Evolutionary conservation across 257 asterid genomes (phyloP), one percentile per base, ranked within the genome.

Genomic region (Lantana camara): DNA sequence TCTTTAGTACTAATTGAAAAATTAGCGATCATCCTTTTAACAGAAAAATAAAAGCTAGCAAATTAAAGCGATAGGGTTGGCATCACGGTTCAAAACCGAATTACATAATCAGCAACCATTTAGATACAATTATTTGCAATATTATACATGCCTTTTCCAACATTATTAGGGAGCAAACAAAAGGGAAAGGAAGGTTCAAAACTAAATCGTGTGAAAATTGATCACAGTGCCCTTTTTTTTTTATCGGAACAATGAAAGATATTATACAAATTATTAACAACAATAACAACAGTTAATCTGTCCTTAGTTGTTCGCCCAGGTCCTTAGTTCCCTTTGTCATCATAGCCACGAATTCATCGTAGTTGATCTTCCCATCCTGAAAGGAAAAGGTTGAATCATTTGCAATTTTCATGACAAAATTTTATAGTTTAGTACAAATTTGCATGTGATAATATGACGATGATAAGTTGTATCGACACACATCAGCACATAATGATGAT

Each of bases 311-410:
- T 61, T 64, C 77, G 7, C 66, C 73, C 49, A 68, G 64, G 12
- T 78, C 87, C 48, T 68, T 62, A 3, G 85, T 82, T 63, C 97
- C 96, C 68, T 73, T 89, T 66, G 60, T 92, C 98, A 92, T 92
- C 98, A 92, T 92, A 14, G 74, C 84, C 34, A 55, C 87, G 12
- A 92, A 92, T 57, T 92, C 98, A 0, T 87, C 95, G 11, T 70
- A 92, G 72, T 87, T 85, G 30, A 92, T 92, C 67, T 16, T 72
- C 63, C 97, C 98, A 47, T 92, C 98, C 98, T 92, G 63, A 1
- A 0, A 0, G 52, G 7, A 42, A 60, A 15, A 37, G n/a, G n/a
- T 20, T 29, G 15, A 40, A 9, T n/a, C n/a, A 17, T 8, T 16
- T 23, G 5, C 1, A 3, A 22, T 3, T 29, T 52, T 12, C 14